phyloP scores from a whole-genome alignment of 176 grass and related monocot species.

The Urochloa ruziziensis region DNA sequence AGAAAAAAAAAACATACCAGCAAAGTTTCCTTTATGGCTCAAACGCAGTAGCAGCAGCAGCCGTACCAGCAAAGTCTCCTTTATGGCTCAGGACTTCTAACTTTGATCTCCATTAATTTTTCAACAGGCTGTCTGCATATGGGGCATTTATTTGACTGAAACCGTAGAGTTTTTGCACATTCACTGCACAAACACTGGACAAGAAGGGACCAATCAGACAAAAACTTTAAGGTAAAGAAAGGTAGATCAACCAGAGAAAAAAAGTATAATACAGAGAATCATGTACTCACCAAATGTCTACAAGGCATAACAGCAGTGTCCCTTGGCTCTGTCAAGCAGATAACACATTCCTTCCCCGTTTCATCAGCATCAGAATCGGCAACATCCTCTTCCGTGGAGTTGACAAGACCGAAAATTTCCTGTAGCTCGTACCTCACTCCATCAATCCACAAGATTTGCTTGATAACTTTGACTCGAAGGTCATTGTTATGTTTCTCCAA shows the following conservation, averaged over 20 bases:
- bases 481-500: slow-evolving; percentile 67
- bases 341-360: slow-evolving; percentile 88
- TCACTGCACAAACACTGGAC: slow-evolving; percentile 93
- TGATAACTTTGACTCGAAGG: slow-evolving; percentile 84
- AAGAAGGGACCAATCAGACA: slow-evolving; percentile 39
- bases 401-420: slow-evolving; percentile 86
- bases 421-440: slow-evolving; percentile 73
- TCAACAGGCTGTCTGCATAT: slow-evolving; percentile 94
- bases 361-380: slow-evolving; percentile 47
- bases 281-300: slow-evolving; percentile 86
- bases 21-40: slow-evolving; percentile 35
- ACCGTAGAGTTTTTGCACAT: slow-evolving; percentile 82
- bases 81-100: slow-evolving; percentile 44
- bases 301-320: slow-evolving; percentile 90
- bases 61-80: slow-evolving; percentile 22
- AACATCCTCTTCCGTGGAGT: slow-evolving; percentile 51
- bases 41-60: too few relatives aligned
- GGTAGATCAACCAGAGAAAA: slow-evolving; percentile 16
- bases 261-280: slow-evolving; percentile 5
- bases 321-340: slow-evolving; percentile 90
- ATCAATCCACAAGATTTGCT: slow-evolving; percentile 85
- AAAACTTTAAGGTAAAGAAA: slow-evolving; percentile 31
- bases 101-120: slow-evolving; percentile 87
- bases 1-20: slow-evolving; percentile 35
- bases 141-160: slow-evolving; percentile 96